Percentiles rank a stretch among this genome's conserved stretches.
phyloP scores from a whole-genome alignment of 768 basidiomycete species.

The Termitomyces sp. region DNA sequence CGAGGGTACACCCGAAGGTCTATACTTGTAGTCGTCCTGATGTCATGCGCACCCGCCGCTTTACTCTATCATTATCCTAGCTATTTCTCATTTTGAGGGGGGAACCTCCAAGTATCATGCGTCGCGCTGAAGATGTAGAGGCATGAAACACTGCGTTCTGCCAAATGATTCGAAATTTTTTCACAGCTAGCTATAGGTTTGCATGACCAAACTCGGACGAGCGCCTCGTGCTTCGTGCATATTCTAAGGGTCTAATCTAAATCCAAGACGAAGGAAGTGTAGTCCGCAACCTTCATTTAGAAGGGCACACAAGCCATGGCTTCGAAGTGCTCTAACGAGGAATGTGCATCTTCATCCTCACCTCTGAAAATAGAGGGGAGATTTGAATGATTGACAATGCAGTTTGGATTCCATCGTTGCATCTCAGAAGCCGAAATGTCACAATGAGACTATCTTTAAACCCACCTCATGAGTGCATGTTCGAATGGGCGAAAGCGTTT shows the following conservation, averaged over 20 bases:
- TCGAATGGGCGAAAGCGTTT: background rate
- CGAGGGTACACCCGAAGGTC: conserved; percentile 90
- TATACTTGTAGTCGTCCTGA: conserved; percentile 60
- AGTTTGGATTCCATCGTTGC: too few species aligned
- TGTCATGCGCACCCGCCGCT: conserved; percentile 3
- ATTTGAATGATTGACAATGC: too few species aligned
- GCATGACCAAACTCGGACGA: background rate
- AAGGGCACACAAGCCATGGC: too few species aligned
- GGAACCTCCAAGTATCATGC: background rate
- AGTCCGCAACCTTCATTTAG: too few species aligned
- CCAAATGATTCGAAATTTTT: background rate
- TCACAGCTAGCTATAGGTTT: too few species aligned
- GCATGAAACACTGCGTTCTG: background rate
- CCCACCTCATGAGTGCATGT: conserved; percentile 9
- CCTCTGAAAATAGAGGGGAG: too few species aligned
- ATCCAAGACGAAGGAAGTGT: too few species aligned
- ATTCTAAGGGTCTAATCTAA: too few species aligned
- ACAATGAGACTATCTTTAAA: conserved; percentile 29
- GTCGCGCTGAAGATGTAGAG: background rate
- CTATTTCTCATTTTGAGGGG: background rate
- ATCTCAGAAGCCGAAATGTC: background rate
- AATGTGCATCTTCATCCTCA: too few species aligned
- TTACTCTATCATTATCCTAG: conserved; percentile 9
- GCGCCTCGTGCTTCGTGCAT: too few species aligned
- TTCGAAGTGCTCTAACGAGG: too few species aligned